phyloP scores from a whole-genome alignment of 1,284 basidiomycete species.

The Bondarzewia mesenterica region DNA sequence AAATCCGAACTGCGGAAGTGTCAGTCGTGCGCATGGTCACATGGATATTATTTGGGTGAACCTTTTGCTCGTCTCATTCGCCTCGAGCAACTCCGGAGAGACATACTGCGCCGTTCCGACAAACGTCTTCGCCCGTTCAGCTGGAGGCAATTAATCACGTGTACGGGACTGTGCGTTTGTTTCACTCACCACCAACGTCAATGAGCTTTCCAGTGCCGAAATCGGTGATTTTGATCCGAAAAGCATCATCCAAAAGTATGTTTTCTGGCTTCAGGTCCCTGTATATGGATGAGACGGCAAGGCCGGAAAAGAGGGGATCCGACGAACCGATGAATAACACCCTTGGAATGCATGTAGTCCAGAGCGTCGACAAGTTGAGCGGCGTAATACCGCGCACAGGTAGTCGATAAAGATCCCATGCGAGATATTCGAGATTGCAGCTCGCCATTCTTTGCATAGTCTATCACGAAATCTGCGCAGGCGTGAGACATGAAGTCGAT shows the following conservation, averaged over 20 bases:
- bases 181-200: slow-evolving; percentile 36
- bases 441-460: slow-evolving; percentile 87
- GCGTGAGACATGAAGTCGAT: neutral
- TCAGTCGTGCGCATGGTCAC: neutral
- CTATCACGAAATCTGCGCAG: slow-evolving; percentile 78
- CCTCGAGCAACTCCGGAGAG: slow-evolving; percentile 83
- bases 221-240: slow-evolving; percentile 91
- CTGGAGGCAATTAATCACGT: slow-evolving; percentile 20
- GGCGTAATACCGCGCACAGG: slow-evolving; percentile 74
- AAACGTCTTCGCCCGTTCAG: slow-evolving; percentile 65
- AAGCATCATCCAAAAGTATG: slow-evolving; percentile 78
- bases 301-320: slow-evolving; percentile 5
- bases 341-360: slow-evolving; percentile 83
- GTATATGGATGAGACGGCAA: slow-evolving; percentile 7
- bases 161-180: slow-evolving; percentile 8
- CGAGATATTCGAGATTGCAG: slow-evolving; percentile 73
- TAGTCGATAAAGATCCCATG: slow-evolving; percentile 74
- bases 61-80: slow-evolving; percentile 69
- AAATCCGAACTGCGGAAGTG: slow-evolving; percentile 69
- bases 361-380: slow-evolving; percentile 87
- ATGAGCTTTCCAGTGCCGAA: slow-evolving; percentile 94
- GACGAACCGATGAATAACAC: slow-evolving; percentile 76
- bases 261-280: slow-evolving; percentile 92
- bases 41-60: slow-evolving; percentile 19
- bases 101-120: slow-evolving; percentile 98